phyloP scores from a whole-genome alignment of 129 eudicot species.

The Flaveria linearis region DNA sequence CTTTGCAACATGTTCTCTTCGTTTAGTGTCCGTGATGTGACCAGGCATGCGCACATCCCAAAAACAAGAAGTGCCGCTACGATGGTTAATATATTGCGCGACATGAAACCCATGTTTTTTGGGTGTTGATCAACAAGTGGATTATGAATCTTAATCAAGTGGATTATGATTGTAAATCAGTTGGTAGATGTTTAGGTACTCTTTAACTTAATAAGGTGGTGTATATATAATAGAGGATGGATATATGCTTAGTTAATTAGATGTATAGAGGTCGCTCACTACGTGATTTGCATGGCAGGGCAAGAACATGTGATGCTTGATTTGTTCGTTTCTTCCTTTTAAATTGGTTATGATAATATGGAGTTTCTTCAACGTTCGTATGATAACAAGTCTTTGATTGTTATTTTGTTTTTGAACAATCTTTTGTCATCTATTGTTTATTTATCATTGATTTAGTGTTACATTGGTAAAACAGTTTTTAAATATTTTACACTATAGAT shows the following conservation, averaged over 20 bases:
- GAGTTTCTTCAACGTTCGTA: neutral
- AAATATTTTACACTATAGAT: no score
- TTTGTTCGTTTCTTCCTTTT: neutral
- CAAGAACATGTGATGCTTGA: neutral
- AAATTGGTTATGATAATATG: neutral
- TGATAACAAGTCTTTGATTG: neutral
- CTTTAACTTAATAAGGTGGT: neutral
- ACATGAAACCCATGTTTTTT: no score
- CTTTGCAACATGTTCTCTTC: no score
- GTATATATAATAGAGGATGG: neutral
- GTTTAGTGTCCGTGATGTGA: no score
- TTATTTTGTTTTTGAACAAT: neutral
- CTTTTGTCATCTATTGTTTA: neutral
- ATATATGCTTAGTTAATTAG: neutral
- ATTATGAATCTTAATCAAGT: neutral
- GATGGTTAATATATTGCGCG: no score
- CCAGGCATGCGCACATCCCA: no score
- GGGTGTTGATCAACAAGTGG: neutral
- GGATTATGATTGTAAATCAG: neutral
- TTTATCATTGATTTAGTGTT: no score
- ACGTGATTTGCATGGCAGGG: slow-evolving; percentile 18
- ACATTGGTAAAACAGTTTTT: no score
- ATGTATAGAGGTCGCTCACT: neutral
- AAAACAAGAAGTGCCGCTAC: no score
- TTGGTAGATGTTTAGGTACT: neutral